Percentiles rank a stretch among this genome's conserved stretches.
Conservation (phyloP, 2,329 filamentous ascomycete genomes). For the Fusarium equiseti region DNA sequence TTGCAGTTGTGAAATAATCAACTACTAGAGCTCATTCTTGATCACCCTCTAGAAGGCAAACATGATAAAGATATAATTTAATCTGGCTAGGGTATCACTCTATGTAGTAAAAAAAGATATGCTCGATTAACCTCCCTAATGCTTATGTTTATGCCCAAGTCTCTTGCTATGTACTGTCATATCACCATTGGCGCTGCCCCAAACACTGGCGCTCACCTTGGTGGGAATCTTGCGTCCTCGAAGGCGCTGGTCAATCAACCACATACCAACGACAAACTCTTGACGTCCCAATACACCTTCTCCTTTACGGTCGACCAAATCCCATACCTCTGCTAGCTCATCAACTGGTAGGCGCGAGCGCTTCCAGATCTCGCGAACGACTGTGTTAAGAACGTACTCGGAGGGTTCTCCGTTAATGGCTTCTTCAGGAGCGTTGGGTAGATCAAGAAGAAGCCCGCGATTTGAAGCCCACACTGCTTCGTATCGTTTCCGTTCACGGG, state of each 20-base stretch:
- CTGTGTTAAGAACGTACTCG: slow-evolving; percentile 73
- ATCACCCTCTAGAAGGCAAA: not conserved
- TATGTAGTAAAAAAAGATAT: slow-evolving; percentile 29
- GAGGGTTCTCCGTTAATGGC: slow-evolving; percentile 48
- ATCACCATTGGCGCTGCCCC: slow-evolving; percentile 73
- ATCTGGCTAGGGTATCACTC: slow-evolving; percentile 47
- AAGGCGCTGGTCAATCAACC: slow-evolving; percentile 85
- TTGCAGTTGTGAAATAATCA: not conserved
- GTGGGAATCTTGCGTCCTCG: slow-evolving; percentile 81
- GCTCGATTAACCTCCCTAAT: slow-evolving; percentile 14
- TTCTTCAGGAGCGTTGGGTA: slow-evolving; percentile 33
- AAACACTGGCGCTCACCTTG: slow-evolving; percentile 79
- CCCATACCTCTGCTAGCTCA: slow-evolving; percentile 81
- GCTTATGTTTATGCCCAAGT: slow-evolving; percentile 18
- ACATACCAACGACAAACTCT: slow-evolving; percentile 86
- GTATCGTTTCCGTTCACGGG: slow-evolving; percentile 81
- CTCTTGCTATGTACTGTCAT: slow-evolving; percentile 49
- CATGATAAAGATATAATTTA: slow-evolving; percentile 3
- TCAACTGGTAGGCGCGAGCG: slow-evolving; percentile 75
- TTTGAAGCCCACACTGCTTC: slow-evolving; percentile 90
- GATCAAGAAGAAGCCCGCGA: slow-evolving; percentile 66
- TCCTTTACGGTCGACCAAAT: slow-evolving; percentile 72
- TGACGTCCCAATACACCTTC: slow-evolving; percentile 70
- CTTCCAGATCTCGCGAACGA: slow-evolving; percentile 81
- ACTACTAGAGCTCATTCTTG: not conserved